phyloP scores from a whole-genome alignment of 148 eudicot genomes.

The Amaranthus hypochondriacus region DNA sequence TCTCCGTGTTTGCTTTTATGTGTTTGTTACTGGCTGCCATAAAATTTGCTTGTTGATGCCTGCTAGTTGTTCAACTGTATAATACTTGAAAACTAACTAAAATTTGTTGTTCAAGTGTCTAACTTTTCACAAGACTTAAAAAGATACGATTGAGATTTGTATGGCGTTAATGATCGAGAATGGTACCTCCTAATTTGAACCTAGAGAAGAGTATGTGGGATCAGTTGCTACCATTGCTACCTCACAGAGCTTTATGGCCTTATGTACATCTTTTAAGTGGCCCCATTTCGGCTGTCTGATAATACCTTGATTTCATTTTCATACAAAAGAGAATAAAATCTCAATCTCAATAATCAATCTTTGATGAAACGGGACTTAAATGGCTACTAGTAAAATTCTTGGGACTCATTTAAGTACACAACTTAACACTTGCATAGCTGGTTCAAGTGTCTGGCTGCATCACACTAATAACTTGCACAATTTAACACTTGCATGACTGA shows the following conservation, averaged over 20 bases:
- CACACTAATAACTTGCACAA: no score
- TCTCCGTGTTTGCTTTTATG: no score
- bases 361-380: neutral
- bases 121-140: neutral
- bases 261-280: constrained; percentile 79
- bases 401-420: neutral
- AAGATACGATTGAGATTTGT: neutral
- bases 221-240: constrained; percentile 81
- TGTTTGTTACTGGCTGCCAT: no score
- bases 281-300: constrained; percentile 88
- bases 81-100: no score
- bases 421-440: no score
- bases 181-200: constrained; percentile 67
- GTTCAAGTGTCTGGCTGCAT: no score
- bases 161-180: neutral
- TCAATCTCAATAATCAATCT: neutral
- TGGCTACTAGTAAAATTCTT: neutral
- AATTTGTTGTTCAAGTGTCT: neutral
- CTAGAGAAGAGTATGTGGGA: constrained; percentile 60
- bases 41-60: no score
- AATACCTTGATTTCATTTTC: constrained; percentile 35
- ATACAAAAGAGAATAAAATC: neutral
- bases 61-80: no score
- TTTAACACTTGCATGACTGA: no score
- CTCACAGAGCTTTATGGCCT: constrained; percentile 91